Evolutionary conservation across 1,284 basidiomycete genomes (phyloP).

Genomic region (Ustilago cynodontis): DNA sequence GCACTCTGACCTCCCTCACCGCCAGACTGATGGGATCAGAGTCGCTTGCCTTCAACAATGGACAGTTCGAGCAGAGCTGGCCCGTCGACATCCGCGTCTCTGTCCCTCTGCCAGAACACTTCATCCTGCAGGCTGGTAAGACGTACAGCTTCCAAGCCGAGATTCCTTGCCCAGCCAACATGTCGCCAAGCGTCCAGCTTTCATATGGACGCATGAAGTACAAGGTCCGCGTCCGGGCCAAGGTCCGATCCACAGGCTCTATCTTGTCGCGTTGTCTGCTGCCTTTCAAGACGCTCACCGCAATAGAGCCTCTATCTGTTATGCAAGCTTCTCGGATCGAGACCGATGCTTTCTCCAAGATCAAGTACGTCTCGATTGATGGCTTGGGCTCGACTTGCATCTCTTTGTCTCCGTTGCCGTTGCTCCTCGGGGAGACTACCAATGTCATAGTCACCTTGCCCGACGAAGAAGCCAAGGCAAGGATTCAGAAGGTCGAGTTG

Average conservation of each 20-base stretch:
- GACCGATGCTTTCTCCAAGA: not conserved
- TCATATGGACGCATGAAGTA: conserved; percentile 17
- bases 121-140: not conserved
- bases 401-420: conserved; percentile 8
- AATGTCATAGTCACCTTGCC: not conserved
- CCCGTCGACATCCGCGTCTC: conserved; percentile 11
- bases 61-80: conserved; percentile 18
- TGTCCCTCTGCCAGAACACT: not conserved
- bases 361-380: conserved; percentile 12
- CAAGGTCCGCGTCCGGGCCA: conserved; percentile 15
- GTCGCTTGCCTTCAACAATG: conserved; percentile 22
- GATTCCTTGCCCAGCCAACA: not conserved
- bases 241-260: not conserved
- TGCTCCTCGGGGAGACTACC: conserved; percentile 9
- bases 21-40: conserved; percentile 15
- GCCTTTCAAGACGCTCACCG: not conserved
- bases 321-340: conserved; percentile 1
- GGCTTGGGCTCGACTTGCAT: conserved; percentile 12
- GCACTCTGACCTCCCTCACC: conserved; percentile 3
- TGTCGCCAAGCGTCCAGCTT: conserved; percentile 25
- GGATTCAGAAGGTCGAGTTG: not conserved
- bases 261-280: not conserved
- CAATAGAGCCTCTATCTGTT: not conserved
- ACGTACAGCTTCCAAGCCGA: conserved; percentile 12
- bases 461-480: not conserved